These are phyloP conservation scores for Lobosporangium transversale DNA, from an alignment of 192 early-diverging fungal genomes.

Conservation along the genomic window DNA sequence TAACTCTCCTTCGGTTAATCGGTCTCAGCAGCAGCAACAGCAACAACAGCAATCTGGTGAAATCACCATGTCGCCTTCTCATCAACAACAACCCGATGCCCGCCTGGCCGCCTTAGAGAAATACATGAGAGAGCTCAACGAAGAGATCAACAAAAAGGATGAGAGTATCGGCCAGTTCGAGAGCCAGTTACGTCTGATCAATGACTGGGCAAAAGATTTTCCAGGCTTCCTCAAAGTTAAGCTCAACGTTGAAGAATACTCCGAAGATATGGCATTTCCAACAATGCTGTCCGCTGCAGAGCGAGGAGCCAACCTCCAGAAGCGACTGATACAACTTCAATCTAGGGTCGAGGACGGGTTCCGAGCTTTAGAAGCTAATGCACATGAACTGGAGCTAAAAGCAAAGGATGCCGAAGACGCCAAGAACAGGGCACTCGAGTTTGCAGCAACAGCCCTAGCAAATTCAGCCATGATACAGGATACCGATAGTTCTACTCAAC, in stretches of 20 bases:
- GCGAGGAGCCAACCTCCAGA: neutral
- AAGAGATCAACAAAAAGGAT: constrained; percentile 45
- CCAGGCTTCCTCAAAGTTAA: constrained; percentile 5
- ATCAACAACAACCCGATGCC: constrained; percentile 16
- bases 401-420: constrained; percentile 26
- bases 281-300: neutral
- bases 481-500: neutral
- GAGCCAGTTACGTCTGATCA: constrained; percentile 34
- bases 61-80: neutral
- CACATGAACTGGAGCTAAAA: constrained; percentile 24
- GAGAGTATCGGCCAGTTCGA: constrained; percentile 29
- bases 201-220: constrained; percentile 35
- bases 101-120: constrained; percentile 25
- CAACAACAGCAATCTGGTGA: neutral
- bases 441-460: constrained; percentile 25
- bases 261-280: neutral
- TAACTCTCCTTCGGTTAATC: constrained; percentile 13
- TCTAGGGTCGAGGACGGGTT: constrained; percentile 38
- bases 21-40: constrained; percentile 3
- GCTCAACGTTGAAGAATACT: constrained; percentile 11
- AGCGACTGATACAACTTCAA: constrained; percentile 20
- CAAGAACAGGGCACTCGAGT: constrained; percentile 40
- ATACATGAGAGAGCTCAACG: constrained; percentile 46
- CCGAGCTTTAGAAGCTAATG: constrained; percentile 16
- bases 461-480: constrained; percentile 1